phyloP scores from a whole-genome alignment of 164 flowering plant species.

The Amborella trichopoda region DNA sequence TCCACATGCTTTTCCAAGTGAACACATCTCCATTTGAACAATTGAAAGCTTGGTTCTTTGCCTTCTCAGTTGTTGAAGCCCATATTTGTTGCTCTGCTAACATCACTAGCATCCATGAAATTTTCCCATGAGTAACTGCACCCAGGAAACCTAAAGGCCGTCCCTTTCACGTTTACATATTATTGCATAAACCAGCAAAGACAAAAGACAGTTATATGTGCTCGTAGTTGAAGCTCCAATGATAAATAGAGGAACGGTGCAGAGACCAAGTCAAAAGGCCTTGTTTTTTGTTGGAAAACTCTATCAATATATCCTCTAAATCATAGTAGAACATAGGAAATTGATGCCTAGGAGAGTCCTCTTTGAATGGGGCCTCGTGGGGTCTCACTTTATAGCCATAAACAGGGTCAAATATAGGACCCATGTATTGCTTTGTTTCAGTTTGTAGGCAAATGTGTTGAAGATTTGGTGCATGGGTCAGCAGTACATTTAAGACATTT shows the following conservation, averaged over 20 bases:
- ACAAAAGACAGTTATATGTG: constrained; percentile 6
- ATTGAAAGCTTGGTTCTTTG: constrained; percentile 27
- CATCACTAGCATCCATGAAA: constrained; percentile 11
- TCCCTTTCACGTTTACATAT: constrained; percentile 13
- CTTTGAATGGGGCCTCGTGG: constrained; percentile 14
- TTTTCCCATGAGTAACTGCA: constrained; percentile 23
- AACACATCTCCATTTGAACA: constrained; percentile 25
- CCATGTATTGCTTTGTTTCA: constrained; percentile 34
- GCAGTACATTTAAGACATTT: constrained; percentile 22
- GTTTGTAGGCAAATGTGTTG: constrained; percentile 32
- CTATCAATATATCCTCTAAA: constrained; percentile 23
- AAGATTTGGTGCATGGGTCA: too few relatives aligned
- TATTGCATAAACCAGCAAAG: constrained; percentile 11
- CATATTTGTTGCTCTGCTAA: constrained; percentile 26
- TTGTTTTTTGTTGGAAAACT: too few relatives aligned
- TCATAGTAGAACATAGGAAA: constrained; percentile 23
- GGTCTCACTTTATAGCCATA: neutral
- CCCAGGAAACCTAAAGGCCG: constrained; percentile 20
- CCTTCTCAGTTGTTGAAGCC: constrained; percentile 14
- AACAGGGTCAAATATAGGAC: constrained; percentile 15
- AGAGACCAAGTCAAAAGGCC: constrained; percentile 23
- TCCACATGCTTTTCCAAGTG: constrained; percentile 17
- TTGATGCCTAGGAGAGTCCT: constrained; percentile 14
- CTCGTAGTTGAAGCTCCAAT: constrained; percentile 21
- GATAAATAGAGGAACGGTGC: constrained; percentile 23